A percentile compares a stretch with the other conserved stretches of the same genome.
Conservation (phyloP, 2,329 filamentous ascomycete species). For the Pseudogymnoascus sp. region DNA sequence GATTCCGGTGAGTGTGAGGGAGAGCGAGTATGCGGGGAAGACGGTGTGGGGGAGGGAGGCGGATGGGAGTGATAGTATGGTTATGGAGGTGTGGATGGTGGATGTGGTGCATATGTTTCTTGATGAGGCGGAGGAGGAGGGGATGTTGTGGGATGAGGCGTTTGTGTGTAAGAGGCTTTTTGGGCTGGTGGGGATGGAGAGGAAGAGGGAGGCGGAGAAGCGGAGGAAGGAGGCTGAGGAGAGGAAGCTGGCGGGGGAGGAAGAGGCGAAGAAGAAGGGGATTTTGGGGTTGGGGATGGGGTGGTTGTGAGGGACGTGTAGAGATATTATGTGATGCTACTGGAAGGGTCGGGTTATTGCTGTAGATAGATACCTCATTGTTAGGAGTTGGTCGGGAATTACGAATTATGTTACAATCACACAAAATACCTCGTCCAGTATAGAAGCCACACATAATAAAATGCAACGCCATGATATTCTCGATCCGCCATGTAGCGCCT, state of each 20-base stretch:
- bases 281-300: conserved; percentile 4
- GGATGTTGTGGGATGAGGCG: conserved; percentile 42
- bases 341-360: neutral
- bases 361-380: conserved; percentile 1
- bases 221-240: neutral
- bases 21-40: neutral
- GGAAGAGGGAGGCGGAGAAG: conserved; percentile 23
- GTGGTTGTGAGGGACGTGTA: conserved; percentile 3
- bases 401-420: neutral
- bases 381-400: neutral
- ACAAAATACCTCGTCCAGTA: neutral
- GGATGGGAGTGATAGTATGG: neutral
- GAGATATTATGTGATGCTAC: neutral
- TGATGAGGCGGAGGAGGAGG: conserved; percentile 26
- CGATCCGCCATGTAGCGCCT: conserved; percentile 7
- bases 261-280: neutral
- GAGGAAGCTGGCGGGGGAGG: neutral
- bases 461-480: conserved; percentile 3
- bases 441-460: neutral
- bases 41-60: conserved; percentile 22
- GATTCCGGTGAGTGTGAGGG: neutral
- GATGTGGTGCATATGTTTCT: conserved; percentile 2
- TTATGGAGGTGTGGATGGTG: conserved; percentile 19
- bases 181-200: conserved; percentile 42
- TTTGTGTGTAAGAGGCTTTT: conserved; percentile 45